Evolutionary conservation across 1,139 yeast species (phyloP).

Genomic region (Suhomyces coccinellae): DNA sequence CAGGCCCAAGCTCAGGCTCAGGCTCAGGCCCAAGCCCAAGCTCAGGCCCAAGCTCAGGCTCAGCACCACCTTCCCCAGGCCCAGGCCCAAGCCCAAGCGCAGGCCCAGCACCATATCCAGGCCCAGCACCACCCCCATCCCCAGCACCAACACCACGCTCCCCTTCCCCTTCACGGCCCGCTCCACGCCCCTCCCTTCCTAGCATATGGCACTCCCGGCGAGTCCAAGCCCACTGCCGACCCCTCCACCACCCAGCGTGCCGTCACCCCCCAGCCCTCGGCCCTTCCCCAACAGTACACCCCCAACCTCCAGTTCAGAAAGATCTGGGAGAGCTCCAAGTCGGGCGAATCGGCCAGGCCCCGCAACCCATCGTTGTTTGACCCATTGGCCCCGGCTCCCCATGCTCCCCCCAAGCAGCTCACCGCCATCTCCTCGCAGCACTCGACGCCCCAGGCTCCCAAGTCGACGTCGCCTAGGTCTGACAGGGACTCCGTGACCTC

Average conservation of each 20-base stretch:
- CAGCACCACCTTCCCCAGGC: too few species aligned
- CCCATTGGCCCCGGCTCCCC: constrained; percentile 34
- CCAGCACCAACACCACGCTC: not conserved
- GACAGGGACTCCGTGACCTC: not conserved
- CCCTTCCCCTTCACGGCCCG: too few species aligned
- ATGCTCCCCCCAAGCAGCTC: not conserved
- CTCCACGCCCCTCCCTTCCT: not conserved
- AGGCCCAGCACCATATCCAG: constrained; percentile 4
- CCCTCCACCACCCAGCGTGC: not conserved
- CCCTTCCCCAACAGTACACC: constrained; percentile 24
- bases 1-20: too few species aligned
- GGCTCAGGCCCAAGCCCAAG: too few species aligned
- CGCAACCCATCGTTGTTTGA: constrained; percentile 37
- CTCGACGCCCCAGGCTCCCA: not conserved
- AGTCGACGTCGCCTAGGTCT: constrained; percentile 1
- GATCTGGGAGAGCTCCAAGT: constrained; percentile 33
- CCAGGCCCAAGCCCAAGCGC: too few species aligned
- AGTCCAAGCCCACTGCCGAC: constrained; percentile 4
- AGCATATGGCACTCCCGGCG: constrained; percentile 7
- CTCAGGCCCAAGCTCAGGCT: too few species aligned
- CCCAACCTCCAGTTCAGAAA: constrained; percentile 41
- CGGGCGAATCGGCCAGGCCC: constrained; percentile 19
- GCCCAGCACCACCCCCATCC: constrained; percentile 3
- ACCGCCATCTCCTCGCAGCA: not conserved
- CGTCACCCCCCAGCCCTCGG: constrained; percentile 1